phyloP scores from a whole-genome alignment of 2,329 filamentous ascomycete genomes.

The Botrytis medusae region DNA sequence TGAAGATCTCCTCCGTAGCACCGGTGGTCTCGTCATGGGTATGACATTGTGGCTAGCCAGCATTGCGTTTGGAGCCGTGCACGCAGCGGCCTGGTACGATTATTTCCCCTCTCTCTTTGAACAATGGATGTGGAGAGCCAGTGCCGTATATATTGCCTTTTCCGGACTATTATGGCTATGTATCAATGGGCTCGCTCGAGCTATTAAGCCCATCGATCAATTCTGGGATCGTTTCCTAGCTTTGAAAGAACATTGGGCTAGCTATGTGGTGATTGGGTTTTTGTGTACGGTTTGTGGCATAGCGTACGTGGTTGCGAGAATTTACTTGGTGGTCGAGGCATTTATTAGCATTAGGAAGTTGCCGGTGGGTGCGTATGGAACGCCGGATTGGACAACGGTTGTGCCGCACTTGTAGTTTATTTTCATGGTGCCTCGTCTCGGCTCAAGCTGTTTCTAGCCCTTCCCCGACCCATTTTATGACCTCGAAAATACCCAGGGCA shows the following conservation, averaged over 20 bases:
- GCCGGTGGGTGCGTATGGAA: not conserved
- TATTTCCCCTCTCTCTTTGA: conserved; percentile 24
- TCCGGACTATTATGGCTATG: conserved; percentile 20
- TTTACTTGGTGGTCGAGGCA: conserved; percentile 14
- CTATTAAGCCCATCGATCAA: not conserved
- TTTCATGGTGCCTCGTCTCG: not conserved
- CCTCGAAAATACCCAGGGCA: too few species aligned
- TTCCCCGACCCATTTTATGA: too few species aligned
- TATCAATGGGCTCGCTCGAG: conserved; percentile 15
- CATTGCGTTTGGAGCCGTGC: conserved; percentile 25
- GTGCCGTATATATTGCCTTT: conserved; percentile 21
- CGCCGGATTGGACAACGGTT: conserved; percentile 12
- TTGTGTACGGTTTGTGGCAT: conserved; percentile 16
- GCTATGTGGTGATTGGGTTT: conserved; percentile 19
- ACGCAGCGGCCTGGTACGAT: conserved; percentile 26
- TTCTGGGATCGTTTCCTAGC: conserved; percentile 19
- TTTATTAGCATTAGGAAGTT: conserved; percentile 13
- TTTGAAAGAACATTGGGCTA: not conserved
- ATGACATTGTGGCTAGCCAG: conserved; percentile 21
- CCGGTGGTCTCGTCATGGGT: conserved; percentile 24
- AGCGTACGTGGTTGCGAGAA: conserved; percentile 5
- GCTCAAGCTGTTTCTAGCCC: too few species aligned
- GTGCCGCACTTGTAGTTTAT: not conserved
- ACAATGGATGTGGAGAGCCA: conserved; percentile 22
- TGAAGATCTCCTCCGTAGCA: conserved; percentile 23